These are phyloP conservation scores for Linnemannia zychae DNA, from an alignment of 192 early-diverging fungal genomes.

Conservation along the genomic window DNA sequence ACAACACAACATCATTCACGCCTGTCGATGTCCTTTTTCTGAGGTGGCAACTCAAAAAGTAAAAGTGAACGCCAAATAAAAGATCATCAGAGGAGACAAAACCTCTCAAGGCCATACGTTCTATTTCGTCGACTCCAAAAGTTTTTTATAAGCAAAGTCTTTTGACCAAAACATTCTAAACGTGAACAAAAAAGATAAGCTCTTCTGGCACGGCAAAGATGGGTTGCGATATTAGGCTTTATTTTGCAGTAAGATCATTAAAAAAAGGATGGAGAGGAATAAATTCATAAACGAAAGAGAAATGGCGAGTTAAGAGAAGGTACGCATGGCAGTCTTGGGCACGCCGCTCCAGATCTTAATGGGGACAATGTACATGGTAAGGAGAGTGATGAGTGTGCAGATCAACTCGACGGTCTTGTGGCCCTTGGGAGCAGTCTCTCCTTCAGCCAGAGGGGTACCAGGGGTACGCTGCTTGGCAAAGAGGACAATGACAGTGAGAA, in stretches of 20 bases:
- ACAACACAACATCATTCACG: too few species aligned
- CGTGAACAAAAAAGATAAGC: too few species aligned
- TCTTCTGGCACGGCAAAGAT: background rate
- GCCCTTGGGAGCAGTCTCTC: conserved; percentile 37
- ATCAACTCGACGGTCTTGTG: conserved; percentile 51
- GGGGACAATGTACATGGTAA: conserved; percentile 56
- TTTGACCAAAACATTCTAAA: too few species aligned
- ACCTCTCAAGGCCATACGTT: too few species aligned
- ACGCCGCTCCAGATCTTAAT: conserved; percentile 53
- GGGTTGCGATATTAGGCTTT: background rate
- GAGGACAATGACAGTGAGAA: conserved; percentile 33
- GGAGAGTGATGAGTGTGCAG: conserved; percentile 44
- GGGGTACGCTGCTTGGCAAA: conserved; percentile 39
- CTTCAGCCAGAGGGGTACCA: conserved; percentile 35
- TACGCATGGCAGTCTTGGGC: conserved; percentile 49
- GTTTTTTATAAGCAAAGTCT: too few species aligned
- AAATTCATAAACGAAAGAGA: background rate
- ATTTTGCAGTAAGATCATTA: background rate
- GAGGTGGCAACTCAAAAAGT: too few species aligned
- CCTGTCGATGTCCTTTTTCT: too few species aligned
- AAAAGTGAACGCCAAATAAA: too few species aligned
- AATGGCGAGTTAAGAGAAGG: background rate
- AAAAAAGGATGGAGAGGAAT: background rate
- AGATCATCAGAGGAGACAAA: too few species aligned
- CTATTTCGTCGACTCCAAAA: too few species aligned